phyloP scores from a whole-genome alignment of 2,329 filamentous ascomycete genomes.

The Ophiostoma montium region DNA sequence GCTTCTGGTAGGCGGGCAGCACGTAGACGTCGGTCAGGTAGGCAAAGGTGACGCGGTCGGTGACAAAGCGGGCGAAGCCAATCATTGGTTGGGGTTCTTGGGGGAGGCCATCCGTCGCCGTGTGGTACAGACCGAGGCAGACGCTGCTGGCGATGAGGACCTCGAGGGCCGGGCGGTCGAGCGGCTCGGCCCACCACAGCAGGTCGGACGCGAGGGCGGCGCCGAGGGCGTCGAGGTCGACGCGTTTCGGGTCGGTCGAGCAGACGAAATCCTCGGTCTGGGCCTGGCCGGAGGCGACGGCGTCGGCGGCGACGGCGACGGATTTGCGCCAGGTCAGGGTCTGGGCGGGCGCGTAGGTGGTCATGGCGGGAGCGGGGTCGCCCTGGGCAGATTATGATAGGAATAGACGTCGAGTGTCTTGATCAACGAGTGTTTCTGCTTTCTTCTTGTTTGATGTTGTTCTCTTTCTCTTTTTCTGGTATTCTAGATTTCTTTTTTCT shows the following conservation, averaged over 20 bases:
- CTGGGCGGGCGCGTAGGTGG: not conserved
- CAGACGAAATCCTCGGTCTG: slow-evolving; percentile 36
- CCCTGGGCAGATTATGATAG: too few relatives aligned
- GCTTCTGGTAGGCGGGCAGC: slow-evolving; percentile 40
- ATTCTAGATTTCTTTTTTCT: not conserved
- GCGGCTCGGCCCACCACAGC: slow-evolving; percentile 39
- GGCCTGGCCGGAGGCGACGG: not conserved
- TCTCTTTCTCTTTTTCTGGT: not conserved
- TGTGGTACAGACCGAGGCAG: slow-evolving; percentile 42
- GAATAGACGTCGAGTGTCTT: not conserved
- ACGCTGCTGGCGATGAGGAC: slow-evolving; percentile 43
- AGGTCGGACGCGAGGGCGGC: slow-evolving; percentile 32
- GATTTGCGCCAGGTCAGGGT: slow-evolving; percentile 5
- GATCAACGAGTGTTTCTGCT: not conserved
- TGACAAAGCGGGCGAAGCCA: slow-evolving; percentile 50
- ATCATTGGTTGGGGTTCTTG: slow-evolving; percentile 22
- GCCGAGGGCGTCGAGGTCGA: slow-evolving; percentile 41
- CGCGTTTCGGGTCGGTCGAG: slow-evolving; percentile 43
- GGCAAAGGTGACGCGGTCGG: slow-evolving; percentile 53
- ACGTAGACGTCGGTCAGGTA: slow-evolving; percentile 60
- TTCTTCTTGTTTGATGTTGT: not conserved
- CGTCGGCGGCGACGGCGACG: not conserved
- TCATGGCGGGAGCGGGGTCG: too few relatives aligned
- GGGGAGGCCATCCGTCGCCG: slow-evolving; percentile 7
- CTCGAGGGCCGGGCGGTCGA: slow-evolving; percentile 31